A percentile compares a stretch with the other conserved stretches of the same genome.
Conservation (phyloP, 495 filamentous ascomycete species). For the Pyrenula aspistea region DNA sequence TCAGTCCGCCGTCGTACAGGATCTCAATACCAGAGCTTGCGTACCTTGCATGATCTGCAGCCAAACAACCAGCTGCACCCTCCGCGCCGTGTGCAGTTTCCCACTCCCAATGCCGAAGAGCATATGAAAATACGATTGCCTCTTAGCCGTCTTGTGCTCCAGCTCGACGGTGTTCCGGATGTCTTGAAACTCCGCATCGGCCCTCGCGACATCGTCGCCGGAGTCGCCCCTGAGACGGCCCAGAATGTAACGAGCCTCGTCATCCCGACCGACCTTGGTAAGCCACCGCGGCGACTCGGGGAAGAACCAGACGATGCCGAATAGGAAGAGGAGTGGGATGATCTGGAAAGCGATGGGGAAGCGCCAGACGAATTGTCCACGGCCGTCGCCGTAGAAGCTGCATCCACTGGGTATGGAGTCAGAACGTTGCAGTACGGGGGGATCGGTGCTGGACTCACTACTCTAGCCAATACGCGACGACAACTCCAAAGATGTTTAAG, state of each 20-base stretch:
- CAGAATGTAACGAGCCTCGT: slow-evolving; percentile 43
- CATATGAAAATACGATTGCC: slow-evolving; percentile 49
- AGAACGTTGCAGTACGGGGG: neutral
- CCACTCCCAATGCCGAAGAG: slow-evolving; percentile 50
- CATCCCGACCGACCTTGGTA: slow-evolving; percentile 35
- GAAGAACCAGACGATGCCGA: slow-evolving; percentile 34
- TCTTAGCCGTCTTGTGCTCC: slow-evolving; percentile 37
- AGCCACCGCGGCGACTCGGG: slow-evolving; percentile 52
- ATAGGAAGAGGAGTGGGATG: slow-evolving; percentile 41
- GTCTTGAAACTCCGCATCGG: slow-evolving; percentile 52
- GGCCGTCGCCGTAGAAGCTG: slow-evolving; percentile 43
- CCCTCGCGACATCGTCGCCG: slow-evolving; percentile 37
- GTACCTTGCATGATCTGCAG: slow-evolving; percentile 54
- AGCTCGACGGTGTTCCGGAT: slow-evolving; percentile 46
- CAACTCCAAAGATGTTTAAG: slow-evolving; percentile 52
- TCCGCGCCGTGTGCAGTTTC: slow-evolving; percentile 50
- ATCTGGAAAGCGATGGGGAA: slow-evolving; percentile 67
- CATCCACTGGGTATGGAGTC: slow-evolving; percentile 25
- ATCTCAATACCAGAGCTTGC: neutral
- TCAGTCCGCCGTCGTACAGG: neutral
- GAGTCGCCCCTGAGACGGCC: slow-evolving; percentile 42
- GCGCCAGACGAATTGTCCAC: slow-evolving; percentile 48
- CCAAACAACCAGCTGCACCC: slow-evolving; percentile 61
- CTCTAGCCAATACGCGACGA: slow-evolving; percentile 59
- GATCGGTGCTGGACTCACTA: slow-evolving; percentile 29